Percentiles rank a stretch among this genome's conserved stretches.
Evolutionary conservation across 2,329 filamentous ascomycete genomes (phyloP).

Genomic region (Aureobasidium sp.): DNA sequence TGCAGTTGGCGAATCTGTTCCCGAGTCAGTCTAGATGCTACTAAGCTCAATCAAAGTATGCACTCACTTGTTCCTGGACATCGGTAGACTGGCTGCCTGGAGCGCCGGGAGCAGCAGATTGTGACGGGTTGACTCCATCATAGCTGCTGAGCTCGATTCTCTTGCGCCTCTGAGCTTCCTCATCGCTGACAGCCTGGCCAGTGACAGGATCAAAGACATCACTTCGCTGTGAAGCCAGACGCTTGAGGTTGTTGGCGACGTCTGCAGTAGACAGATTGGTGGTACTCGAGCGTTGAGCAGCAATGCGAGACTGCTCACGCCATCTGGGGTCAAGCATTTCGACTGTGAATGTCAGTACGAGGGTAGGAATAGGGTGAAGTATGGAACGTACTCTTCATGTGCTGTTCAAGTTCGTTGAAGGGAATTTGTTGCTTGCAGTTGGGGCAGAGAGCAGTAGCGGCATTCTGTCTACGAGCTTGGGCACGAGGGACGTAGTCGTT

Average conservation of each 20-base stretch:
- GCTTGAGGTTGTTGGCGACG: slow-evolving; percentile 88
- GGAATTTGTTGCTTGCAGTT: slow-evolving; percentile 90
- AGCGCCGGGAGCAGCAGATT: slow-evolving; percentile 43
- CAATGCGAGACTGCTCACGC: slow-evolving; percentile 91
- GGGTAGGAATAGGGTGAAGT: slow-evolving; percentile 26
- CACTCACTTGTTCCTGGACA: slow-evolving; percentile 25
- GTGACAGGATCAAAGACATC: slow-evolving; percentile 75
- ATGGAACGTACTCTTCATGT: slow-evolving; percentile 65
- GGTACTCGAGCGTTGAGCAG: slow-evolving; percentile 72
- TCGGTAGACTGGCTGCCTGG: slow-evolving; percentile 46
- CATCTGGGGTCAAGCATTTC: slow-evolving; percentile 88
- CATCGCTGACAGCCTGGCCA: slow-evolving; percentile 57
- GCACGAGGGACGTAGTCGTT: slow-evolving; percentile 87
- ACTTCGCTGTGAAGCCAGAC: slow-evolving; percentile 77
- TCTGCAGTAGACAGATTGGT: slow-evolving; percentile 81
- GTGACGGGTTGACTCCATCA: slow-evolving; percentile 41
- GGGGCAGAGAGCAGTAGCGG: slow-evolving; percentile 69
- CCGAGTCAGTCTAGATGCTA: neutral
- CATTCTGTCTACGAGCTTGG: slow-evolving; percentile 57
- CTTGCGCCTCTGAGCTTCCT: slow-evolving; percentile 69
- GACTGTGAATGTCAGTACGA: slow-evolving; percentile 35
- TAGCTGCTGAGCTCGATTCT: slow-evolving; percentile 58
- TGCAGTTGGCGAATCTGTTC: slow-evolving; percentile 20
- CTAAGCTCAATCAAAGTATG: too few species aligned
- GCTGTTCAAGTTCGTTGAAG: slow-evolving; percentile 76